Conservation (phyloP, 192 early-diverging fungal genomes). For the Backusella mclennaniae region DNA sequence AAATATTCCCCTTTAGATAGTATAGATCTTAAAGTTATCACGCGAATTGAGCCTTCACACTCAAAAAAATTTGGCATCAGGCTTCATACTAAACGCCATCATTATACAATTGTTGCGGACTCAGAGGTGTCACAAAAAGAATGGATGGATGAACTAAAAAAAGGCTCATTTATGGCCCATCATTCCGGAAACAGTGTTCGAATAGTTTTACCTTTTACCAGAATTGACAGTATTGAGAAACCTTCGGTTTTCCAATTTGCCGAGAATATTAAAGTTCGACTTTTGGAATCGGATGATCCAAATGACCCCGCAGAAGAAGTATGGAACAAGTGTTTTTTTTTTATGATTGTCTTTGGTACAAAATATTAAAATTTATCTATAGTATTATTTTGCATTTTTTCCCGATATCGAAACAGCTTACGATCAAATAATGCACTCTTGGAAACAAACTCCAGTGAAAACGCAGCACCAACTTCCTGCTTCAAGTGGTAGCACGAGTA, state of each 20-base stretch:
- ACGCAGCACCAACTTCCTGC: slow-evolving; percentile 8
- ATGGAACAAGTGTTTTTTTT: slow-evolving; percentile 50
- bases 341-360: background rate
- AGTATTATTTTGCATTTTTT: slow-evolving; percentile 68
- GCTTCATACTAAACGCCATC: slow-evolving; percentile 41
- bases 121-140: slow-evolving; percentile 48
- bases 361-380: background rate
- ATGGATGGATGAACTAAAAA: slow-evolving; percentile 59
- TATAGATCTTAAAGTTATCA: slow-evolving; percentile 56
- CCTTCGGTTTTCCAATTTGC: slow-evolving; percentile 45
- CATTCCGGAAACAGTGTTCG: slow-evolving; percentile 57
- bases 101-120: slow-evolving; percentile 54
- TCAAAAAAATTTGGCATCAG: slow-evolving; percentile 40
- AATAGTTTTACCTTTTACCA: slow-evolving; percentile 58
- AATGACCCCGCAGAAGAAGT: slow-evolving; percentile 16
- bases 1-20: slow-evolving; percentile 55
- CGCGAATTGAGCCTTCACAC: slow-evolving; percentile 39
- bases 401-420: slow-evolving; percentile 40
- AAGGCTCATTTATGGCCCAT: slow-evolving; percentile 52
- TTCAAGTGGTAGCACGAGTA: background rate
- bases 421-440: slow-evolving; percentile 21
- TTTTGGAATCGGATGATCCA: slow-evolving; percentile 47
- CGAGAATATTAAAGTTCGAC: slow-evolving; percentile 49
- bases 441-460: background rate
- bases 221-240: slow-evolving; percentile 49